Conservation (phyloP, 805 yeast genomes). For the Nakazawaea anatomiae region DNA sequence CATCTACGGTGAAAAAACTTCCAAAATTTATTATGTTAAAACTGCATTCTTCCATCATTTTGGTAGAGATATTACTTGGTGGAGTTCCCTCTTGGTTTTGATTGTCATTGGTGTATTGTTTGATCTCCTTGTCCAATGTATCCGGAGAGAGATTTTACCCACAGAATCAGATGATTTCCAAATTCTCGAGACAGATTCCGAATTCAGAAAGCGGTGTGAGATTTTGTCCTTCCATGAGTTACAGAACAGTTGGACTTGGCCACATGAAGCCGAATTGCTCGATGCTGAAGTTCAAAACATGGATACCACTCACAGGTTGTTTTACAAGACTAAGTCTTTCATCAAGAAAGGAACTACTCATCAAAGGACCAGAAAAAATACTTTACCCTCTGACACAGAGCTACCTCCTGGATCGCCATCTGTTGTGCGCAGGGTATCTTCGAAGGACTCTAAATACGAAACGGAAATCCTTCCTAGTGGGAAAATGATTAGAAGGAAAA, state of each 20-base stretch:
- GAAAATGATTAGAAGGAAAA: conserved; percentile 41
- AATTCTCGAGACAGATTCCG: conserved; percentile 63
- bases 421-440: conserved; percentile 23
- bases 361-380: conserved; percentile 42
- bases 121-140: conserved; percentile 58
- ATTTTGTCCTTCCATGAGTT: conserved; percentile 65
- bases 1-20: conserved; percentile 48
- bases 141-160: conserved; percentile 52
- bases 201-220: conserved; percentile 66
- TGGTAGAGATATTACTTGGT: conserved; percentile 79
- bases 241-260: conserved; percentile 73
- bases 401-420: conserved; percentile 43
- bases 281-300: conserved; percentile 19
- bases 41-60: conserved; percentile 64
- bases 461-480: conserved; percentile 74
- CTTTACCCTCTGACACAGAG: conserved; percentile 40
- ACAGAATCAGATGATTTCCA: conserved; percentile 79
- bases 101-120: conserved; percentile 53
- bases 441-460: conserved; percentile 31
- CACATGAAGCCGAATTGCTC: conserved; percentile 25
- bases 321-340: conserved; percentile 23
- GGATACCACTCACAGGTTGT: conserved; percentile 12
- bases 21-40: conserved; percentile 63
- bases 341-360: conserved; percentile 32
- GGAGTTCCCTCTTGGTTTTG: conserved; percentile 68